phyloP scores from a whole-genome alignment of 2,329 filamentous ascomycete genomes.

The Aureobasidium sp. region DNA sequence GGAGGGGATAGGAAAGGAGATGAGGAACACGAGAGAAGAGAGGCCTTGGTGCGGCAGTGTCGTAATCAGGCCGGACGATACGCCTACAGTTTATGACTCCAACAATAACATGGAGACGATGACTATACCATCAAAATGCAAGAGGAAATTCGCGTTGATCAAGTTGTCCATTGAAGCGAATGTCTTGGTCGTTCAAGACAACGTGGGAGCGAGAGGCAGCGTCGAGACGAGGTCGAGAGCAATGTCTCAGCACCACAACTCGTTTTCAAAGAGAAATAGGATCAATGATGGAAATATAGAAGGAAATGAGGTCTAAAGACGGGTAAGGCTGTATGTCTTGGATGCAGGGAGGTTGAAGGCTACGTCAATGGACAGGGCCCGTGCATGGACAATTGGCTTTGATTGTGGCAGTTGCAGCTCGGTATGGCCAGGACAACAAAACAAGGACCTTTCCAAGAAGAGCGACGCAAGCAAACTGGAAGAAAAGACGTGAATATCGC shows the following conservation, averaged over 20 bases:
- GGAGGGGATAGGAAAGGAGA: too few species aligned
- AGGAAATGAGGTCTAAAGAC: not conserved
- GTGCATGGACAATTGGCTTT: slow-evolving; percentile 9
- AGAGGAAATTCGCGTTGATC: not conserved
- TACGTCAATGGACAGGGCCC: slow-evolving; percentile 6
- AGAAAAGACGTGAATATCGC: not conserved
- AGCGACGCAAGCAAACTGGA: not conserved
- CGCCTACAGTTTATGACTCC: not conserved
- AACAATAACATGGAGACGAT: not conserved
- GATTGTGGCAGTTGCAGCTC: slow-evolving; percentile 11
- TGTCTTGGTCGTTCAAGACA: not conserved
- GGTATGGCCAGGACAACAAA: not conserved
- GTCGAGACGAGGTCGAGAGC: not conserved
- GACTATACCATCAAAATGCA: not conserved
- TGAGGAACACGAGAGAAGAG: too few species aligned
- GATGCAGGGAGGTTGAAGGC: not conserved
- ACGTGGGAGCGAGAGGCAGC: not conserved
- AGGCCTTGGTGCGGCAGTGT: too few species aligned
- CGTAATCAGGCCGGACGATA: too few species aligned
- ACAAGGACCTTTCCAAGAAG: not conserved
- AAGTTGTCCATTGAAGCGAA: not conserved
- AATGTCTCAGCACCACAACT: not conserved
- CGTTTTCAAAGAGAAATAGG: not conserved
- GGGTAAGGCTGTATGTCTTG: not conserved
- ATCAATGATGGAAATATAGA: not conserved